Evolutionary conservation across 192 early-diverging fungal genomes (phyloP), one percentile per base, ranked within the genome.

Genomic region (Coemansia sp.): DNA sequence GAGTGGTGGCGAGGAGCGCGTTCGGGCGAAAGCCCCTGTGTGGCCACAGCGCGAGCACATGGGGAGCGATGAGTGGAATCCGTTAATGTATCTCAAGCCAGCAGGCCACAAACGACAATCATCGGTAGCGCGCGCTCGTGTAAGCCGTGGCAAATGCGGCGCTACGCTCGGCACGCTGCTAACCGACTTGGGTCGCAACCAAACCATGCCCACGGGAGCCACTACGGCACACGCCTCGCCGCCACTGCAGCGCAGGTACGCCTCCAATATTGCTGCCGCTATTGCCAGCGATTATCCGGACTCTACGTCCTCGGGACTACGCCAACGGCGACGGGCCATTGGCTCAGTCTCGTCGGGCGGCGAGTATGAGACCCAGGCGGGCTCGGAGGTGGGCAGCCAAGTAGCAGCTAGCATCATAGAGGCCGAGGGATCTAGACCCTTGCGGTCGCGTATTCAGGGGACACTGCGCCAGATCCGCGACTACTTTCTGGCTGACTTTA

Each of bases 401-500:
- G 65, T 42, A 2, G 71, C 71, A 16, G 50, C 65, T 14, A 73
- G 65, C 26, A 67, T 67, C 8, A 62, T 73, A 21, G 60, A 53
- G n/a, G 61, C 65, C 35, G 65, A 67, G 60, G 59, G 60, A 10
- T 26, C 50, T 5, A 10, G 6, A 23, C 50, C 26, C 5, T 16
- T 26, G 51, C 51, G 45, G 10, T n/a, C 61, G 2, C 62, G 66
- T 11, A 33, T 65, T 3, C 40, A 43, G 0, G 67, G 53, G 16
- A 60, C 65, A 14, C 28, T 79, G 21, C 63, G 67, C 31, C 71
- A 66, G 2, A 60, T 74, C 62, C 71, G 77, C 24, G 77, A 79
- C 71, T 79, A 79, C 48, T 79, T 79, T 26, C 10, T 79, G 60
- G 77, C 77, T 0, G 77, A 79, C 57, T 79, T 79, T 43, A 42